These are phyloP conservation scores for Xenoacremonium recifei DNA, from an alignment of 2,329 filamentous ascomycete genomes.

Conservation along the genomic window DNA sequence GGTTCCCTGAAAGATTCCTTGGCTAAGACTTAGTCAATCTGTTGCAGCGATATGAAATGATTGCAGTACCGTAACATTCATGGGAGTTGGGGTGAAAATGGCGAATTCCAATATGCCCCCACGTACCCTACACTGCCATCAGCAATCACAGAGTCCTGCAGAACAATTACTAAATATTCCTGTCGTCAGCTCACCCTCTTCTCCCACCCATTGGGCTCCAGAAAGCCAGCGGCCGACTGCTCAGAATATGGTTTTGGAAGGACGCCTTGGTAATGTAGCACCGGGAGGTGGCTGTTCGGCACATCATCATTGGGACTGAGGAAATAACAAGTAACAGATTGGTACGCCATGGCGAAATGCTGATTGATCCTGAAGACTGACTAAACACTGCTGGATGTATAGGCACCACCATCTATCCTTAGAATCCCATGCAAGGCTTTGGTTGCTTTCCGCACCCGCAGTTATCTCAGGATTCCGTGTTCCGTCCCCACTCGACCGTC, in stretches of 20 bases:
- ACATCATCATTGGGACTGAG: slow-evolving; percentile 12
- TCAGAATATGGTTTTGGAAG: slow-evolving; percentile 13
- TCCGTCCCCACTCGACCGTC: too few species aligned
- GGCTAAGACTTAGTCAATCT: neutral
- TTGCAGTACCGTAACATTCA: slow-evolving; percentile 21
- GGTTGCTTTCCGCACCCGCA: too few species aligned
- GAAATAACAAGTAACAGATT: slow-evolving; percentile 16
- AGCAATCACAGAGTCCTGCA: neutral
- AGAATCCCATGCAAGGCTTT: too few species aligned
- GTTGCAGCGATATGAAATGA: neutral
- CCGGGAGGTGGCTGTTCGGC: slow-evolving; percentile 19
- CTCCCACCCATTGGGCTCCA: slow-evolving; percentile 21
- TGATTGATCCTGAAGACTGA: too few species aligned
- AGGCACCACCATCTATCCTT: too few species aligned
- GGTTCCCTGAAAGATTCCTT: slow-evolving; percentile 20
- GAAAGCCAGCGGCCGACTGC: slow-evolving; percentile 9
- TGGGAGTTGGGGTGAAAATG: slow-evolving; percentile 24
- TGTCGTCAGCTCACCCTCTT: slow-evolving; percentile 10
- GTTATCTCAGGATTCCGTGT: too few species aligned
- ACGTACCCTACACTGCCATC: slow-evolving; percentile 15
- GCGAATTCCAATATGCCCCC: slow-evolving; percentile 20
- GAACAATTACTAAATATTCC: neutral
- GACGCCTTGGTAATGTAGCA: slow-evolving; percentile 19
- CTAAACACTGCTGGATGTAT: neutral
- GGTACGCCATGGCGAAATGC: too few species aligned